Base-by-base conservation (phyloP, 495 filamentous ascomycete species). In the Mytilinidion resinicola region DNA sequence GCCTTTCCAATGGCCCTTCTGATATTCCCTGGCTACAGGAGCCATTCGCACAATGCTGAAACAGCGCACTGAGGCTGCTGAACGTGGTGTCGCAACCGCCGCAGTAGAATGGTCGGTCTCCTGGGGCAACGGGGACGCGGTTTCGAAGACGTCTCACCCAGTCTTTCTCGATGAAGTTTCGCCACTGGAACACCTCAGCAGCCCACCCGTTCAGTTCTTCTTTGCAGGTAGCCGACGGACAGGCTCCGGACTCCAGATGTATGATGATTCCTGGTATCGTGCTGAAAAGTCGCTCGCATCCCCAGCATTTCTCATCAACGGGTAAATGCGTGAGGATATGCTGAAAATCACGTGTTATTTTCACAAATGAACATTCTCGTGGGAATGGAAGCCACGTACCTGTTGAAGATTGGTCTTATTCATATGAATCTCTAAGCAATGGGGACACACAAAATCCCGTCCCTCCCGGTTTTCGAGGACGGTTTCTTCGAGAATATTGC, bases 211-310 rank as follows among this genome's bases (percentile, higher is more conserved):
- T 59, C 14, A 59, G 15, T 9, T 54, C 48, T 11, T 12, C 19
- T 10, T 14, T n/a, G 25, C 15, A 30, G 35, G 42, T 43, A 11
- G 21, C 49, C 6, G 56, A 53, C 14, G 12, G 15, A 44, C 56
- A 59, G 4, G 56, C 17, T 11, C 38, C 36, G 41, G 25, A 56
- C 21, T 59, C 56, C 10, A 59, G 48, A 42, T 59, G 56, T n/a
- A 59, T 53, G 35, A 59, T 54, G 53, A 59, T 59, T 30, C 48
- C 56, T 9, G 47, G 36, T 1, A 39, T 9, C 1, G 49, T 59
- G 11, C 19, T 37, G 34, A 59, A 59, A 2, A 20, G n/a, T 10
- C 49, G 17, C 9, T 42, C 14, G 30, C 56, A 59, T 34, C 56
- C 47, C 37, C 19, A 53, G 56, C 56, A 59, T 21, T 53, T 36